These are phyloP conservation scores for Daldinia eschscholtzii DNA, from an alignment of 2,329 filamentous ascomycete species.

Conservation along the genomic window DNA sequence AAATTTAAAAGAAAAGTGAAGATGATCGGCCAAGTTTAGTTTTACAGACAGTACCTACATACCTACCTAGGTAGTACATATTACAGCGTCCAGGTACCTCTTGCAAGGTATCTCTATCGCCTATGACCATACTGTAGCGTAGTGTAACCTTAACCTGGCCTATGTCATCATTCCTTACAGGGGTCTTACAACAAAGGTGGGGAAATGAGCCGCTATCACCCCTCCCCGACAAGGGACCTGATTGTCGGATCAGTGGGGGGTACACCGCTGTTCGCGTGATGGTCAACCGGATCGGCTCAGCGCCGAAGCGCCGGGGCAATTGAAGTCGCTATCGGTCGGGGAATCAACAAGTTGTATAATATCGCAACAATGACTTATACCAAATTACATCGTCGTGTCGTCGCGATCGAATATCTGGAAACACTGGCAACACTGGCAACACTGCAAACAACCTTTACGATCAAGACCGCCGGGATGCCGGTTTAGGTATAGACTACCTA, in stretches of 20 bases:
- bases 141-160: conserved; percentile 23
- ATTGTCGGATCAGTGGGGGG: conserved; percentile 29
- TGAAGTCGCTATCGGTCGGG: not conserved
- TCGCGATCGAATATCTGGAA: not conserved
- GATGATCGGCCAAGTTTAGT: conserved; percentile 17
- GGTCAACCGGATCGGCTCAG: conserved; percentile 15
- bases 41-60: not conserved
- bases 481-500: conserved; percentile 1
- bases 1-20: conserved; percentile 16
- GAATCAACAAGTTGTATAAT: conserved; percentile 1
- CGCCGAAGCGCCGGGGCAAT: conserved; percentile 18
- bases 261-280: conserved; percentile 39
- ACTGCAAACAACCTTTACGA: not conserved
- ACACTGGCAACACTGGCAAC: not conserved
- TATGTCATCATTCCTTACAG: conserved; percentile 37
- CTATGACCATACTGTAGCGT: conserved; percentile 12
- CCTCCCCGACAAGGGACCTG: conserved; percentile 21
- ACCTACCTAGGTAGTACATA: too few species aligned
- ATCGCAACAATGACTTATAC: not conserved
- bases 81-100: conserved; percentile 14
- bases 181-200: conserved; percentile 25
- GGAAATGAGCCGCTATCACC: conserved; percentile 34
- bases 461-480: not conserved
- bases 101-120: conserved; percentile 26
- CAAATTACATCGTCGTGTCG: not conserved